Conservation (phyloP, 176 grass and related monocot genomes). For the bread wheat (Triticum aestivum) region DNA sequence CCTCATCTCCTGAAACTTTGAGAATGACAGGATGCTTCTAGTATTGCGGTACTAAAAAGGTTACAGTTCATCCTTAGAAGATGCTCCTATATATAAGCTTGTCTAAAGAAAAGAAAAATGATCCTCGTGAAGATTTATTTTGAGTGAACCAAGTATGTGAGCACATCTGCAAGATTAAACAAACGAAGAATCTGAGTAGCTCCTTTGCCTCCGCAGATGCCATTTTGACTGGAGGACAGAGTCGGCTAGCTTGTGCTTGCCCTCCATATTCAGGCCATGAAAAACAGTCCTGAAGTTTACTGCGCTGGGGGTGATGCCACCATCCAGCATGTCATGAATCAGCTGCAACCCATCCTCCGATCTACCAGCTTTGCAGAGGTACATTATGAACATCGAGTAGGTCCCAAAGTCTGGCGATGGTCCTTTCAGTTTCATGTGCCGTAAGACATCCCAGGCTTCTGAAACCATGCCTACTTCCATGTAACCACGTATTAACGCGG, state of each 20-base stretch:
- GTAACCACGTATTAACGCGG: constrained; percentile 68
- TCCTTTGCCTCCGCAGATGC: constrained; percentile 66
- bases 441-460: constrained; percentile 72
- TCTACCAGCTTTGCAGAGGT: constrained; percentile 70
- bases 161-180: not conserved
- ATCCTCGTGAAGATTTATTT: not conserved
- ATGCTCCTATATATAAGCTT: not conserved
- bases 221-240: constrained; percentile 68
- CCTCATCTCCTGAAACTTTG: not conserved
- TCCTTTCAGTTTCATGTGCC: constrained; percentile 71
- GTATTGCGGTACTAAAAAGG: not conserved
- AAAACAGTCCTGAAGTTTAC: constrained; percentile 74
- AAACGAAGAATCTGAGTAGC: constrained; percentile 20
- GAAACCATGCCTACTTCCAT: constrained; percentile 77
- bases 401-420: constrained; percentile 80
- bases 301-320: constrained; percentile 70
- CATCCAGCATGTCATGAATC: constrained; percentile 65
- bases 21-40: not conserved
- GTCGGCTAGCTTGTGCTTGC: constrained; percentile 62
- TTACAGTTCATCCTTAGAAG: not conserved
- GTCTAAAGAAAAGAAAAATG: not conserved
- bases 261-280: constrained; percentile 81
- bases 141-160: not conserved
- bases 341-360: constrained; percentile 65
- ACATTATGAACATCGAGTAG: constrained; percentile 86